Evolutionary conservation across 768 basidiomycete genomes (phyloP), one percentile per base, ranked within the genome.

Genomic region (Dentipellis fragilis): DNA sequence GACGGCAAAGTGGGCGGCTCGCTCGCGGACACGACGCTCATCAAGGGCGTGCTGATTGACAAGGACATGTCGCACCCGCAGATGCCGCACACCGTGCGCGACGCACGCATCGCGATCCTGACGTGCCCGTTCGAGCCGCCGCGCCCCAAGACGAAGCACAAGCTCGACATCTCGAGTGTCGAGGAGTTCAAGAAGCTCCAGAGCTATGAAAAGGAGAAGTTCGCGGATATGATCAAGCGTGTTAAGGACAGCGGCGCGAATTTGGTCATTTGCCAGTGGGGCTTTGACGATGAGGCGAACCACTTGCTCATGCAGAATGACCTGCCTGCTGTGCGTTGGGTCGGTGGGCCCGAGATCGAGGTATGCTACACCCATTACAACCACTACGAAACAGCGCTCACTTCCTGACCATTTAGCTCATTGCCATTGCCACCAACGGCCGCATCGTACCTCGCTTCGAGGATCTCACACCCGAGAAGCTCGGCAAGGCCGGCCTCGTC

Each of bases 51-150:
- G 45, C 89, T 99, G 64, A 82, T 99, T 68, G 96, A 99, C 84
- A 99, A 99, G 73, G 95, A 99, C 73, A 95, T 99, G 89, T 97
- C 93, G 11, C 96, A 99, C 66, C 89, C 95, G 4, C 93, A 96
- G 71, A 99, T 99, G 96, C 95, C 95, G 9, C 84, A 80, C 57
- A 77, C 74, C 37, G 85, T 99, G 63, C 80, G 77, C 61, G 89
- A 98, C 68, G 96, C 96, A 54, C 85, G 84, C 57, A 77, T 99
- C 54, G 96, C 95, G 12, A 98, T 99, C 71, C 80, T 99, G 47
- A 99, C 96, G 46, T 99, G 96, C 71, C 93, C 96, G 19, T 99
- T 99, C 68, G 96, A 99, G 68, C 96, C 96, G 16, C 96, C 96
- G 2, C 86, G 96, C 21, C 96, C 96, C 39, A 99, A 98, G 77